A percentile compares a stretch with the other conserved stretches of the same genome.
Conservation (phyloP, 2,329 filamentous ascomycete species). For the Cladosporium sp. region DNA sequence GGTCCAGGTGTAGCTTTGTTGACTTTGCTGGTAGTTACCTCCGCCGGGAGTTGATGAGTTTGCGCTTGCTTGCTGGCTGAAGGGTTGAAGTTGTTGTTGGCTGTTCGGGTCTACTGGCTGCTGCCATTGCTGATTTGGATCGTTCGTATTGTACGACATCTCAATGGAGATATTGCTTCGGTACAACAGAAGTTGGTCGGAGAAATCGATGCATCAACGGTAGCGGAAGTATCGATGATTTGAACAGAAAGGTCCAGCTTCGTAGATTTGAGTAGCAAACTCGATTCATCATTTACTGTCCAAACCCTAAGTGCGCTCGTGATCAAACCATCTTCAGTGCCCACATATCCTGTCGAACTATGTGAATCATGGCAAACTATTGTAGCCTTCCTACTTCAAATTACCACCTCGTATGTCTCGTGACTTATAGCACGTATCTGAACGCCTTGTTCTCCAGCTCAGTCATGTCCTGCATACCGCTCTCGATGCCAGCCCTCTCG, state of each 20-base stretch:
- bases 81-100: neutral
- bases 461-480: conserved; percentile 58
- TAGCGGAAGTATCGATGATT: neutral
- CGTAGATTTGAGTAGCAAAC: neutral
- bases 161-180: neutral
- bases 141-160: conserved; percentile 8
- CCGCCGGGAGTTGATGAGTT: neutral
- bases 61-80: neutral
- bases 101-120: neutral
- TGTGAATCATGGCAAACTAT: neutral
- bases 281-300: neutral
- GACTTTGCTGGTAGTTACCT: conserved; percentile 15
- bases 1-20: conserved; percentile 10
- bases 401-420: neutral
- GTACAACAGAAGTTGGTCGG: neutral
- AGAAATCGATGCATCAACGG: neutral
- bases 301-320: neutral
- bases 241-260: neutral
- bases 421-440: conserved; percentile 50
- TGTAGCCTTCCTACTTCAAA: neutral
- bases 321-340: neutral
- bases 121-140: conserved; percentile 13
- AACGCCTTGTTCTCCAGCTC: conserved; percentile 60
- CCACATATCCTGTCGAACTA: conserved; percentile 15
- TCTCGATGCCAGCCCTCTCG: conserved; percentile 55